Evolutionary conservation across 2,329 filamentous ascomycete genomes (phyloP), one percentile per base, ranked within the genome.

Genomic region (Rutstroemia sp.): DNA sequence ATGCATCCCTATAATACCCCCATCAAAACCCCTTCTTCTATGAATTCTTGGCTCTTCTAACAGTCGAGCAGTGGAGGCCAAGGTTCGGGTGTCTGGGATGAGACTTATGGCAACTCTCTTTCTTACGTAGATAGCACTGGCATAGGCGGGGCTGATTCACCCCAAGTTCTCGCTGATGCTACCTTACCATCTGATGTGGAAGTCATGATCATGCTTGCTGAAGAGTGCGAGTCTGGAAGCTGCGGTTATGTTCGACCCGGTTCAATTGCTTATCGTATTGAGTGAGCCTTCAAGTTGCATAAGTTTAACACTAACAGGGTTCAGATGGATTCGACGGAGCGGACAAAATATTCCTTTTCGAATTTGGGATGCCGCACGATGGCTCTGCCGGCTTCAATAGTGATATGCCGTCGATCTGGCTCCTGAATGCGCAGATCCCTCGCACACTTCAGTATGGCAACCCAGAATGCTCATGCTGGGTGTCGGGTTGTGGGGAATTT

Each of bases 351-450:
- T 90, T 92, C 73, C 76, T 91, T 60, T 78, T 88, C 64, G 80
- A 89, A 64, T 88, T 91, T 70, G 75, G 76, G 55, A 92, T 92
- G 88, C 87, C 87, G 8, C 79, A 80, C 57, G 78, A 78, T 59
- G 68, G 74, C 52, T 72, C 68, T n/a, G 25, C 16, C 3, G 74
- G 73, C 56, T 75, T 75, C 64, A 80, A 83, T 66, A 74, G 69
- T 44, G 82, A 91, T 71, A 87, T 87, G 78, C 87, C 88, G 8
- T 84, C 87, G 44, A 78, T 86, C 70, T 92, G 88, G 88, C 74
- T 86, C 50, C 79, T 92, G 58, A 92, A 92, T 72, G 83, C 81
- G 17, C 78, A 81, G 58, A 88, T 92, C 59, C 82, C 87, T 25
- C 83, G 83, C 58, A 84, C 85, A 5, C 73, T 79, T 5, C 87